These are phyloP conservation scores for Umbilicus rupestris DNA, from an alignment of 164 flowering plant genomes.

Conservation along the genomic window DNA sequence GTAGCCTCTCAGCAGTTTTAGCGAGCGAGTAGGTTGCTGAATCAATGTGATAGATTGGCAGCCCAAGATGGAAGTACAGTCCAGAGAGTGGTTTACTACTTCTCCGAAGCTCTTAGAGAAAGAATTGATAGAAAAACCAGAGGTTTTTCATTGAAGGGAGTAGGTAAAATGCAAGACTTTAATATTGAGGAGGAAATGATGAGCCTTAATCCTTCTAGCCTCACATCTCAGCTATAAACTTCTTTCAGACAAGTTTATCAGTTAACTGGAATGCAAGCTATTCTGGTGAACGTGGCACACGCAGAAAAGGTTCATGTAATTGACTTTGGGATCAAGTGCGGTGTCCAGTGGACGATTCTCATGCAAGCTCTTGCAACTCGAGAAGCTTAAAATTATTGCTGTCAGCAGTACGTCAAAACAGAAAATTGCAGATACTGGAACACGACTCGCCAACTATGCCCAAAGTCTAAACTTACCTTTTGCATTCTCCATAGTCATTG, in stretches of 20 bases:
- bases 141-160: constrained; percentile 13
- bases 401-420: constrained; percentile 10
- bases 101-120: constrained; percentile 40
- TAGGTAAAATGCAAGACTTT: not conserved
- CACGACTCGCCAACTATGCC: constrained; percentile 25
- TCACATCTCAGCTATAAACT: constrained; percentile 18
- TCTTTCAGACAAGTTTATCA: constrained; percentile 30
- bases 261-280: constrained; percentile 41
- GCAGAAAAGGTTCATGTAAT: constrained; percentile 40
- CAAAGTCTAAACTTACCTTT: constrained; percentile 27
- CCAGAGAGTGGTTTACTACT: constrained; percentile 39
- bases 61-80: constrained; percentile 32
- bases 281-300: constrained; percentile 26
- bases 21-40: constrained; percentile 28
- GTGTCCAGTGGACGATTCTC: constrained; percentile 30
- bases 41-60: constrained; percentile 24
- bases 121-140: constrained; percentile 38
- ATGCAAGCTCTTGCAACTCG: constrained; percentile 44
- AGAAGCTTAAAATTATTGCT: constrained; percentile 29
- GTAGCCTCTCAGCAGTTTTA: constrained; percentile 34
- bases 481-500: constrained; percentile 20
- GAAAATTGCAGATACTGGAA: constrained; percentile 24
- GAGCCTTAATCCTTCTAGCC: constrained; percentile 12
- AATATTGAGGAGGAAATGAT: constrained; percentile 20
- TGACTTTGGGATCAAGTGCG: constrained; percentile 33